Base-by-base conservation (phyloP, 345 rosid genomes). In the Populus simonii region DNA sequence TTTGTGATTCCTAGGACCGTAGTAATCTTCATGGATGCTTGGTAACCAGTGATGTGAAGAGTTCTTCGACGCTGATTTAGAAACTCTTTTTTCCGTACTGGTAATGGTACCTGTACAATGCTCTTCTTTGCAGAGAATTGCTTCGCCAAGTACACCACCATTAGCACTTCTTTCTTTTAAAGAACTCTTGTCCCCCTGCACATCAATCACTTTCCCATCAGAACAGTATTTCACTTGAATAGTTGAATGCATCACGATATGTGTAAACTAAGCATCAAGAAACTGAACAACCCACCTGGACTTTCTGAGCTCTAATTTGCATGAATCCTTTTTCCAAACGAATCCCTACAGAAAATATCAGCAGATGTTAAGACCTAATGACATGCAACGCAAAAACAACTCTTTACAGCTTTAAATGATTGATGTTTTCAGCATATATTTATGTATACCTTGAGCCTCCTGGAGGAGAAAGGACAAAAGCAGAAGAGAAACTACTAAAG, bases 21-120 rank as follows among this genome's bases (percentile, higher is more conserved):
- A 76, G 71, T 90, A 89, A 81, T 92, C 91, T 86, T 90, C 92
- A 27, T 92, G 91, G 72, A 90, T 80, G 84, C 76, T 83, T 66
- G 92, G 93, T 71, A 86, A 70, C 72, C 71, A 72, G 66, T 80
- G 79, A 1, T 81, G 65, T 55, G 82, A 74, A 45, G 76, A 51
- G 76, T 76, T 76, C 79, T 65, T 80, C 59, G 79, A 39, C 13
- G 27, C 67, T 63, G 67, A 63, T 80, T 63, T 55, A 53, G 75
- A 35, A 71, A 75, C 69, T 38, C 31, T 71, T 75, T 71, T 38
- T 73, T 80, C 67, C 73, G 36, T 33, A 33, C 36, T 33, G 6
- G 36, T 33, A 33, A 43, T 12, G 35, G 69, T 76, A 80, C 79
- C 83, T 80, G 66, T 65, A 31, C 83, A 80, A 8, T 80, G 72